Base-by-base conservation (phyloP, 352 stramenopile genomes). In the Pilasporangium apinafurcum region DNA sequence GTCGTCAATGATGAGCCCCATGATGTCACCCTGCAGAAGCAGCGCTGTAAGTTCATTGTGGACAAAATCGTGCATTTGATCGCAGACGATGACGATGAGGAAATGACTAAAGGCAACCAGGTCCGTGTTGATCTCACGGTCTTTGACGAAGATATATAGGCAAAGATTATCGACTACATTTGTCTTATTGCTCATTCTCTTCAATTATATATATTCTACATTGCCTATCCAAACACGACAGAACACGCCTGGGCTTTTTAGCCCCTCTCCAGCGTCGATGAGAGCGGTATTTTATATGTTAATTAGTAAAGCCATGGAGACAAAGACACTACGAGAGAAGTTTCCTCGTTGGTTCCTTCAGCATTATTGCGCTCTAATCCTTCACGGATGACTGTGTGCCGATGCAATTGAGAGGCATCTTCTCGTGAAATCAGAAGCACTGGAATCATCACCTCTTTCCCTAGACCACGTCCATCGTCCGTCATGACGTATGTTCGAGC, bases 61-160 rank as follows among this genome's bases (percentile, higher is more conserved):
- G 62, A 78, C 57, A 90, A 90, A 56, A 68, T 90, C 33, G 71
- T 90, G 3, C 63, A 87, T 46, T 50, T 83, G 21, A 79, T 90
- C 32, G 62, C 74, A 8, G 78, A 90, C 31, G 78, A 90, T 24
- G 74, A 87, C 43, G 74, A 86, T 35, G 56, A 58, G 18, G 67
- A 72, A 35, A 53, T 89, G 17, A 52, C 63, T 26, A 83, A 85
- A 55, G 77, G 77, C 42, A 89, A 89, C 62, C 73, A 89, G 51
- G 66, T 89, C 47, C 75, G 75, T 40, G 71, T 86, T 18, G 77
- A 89, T 41, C 69, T 89, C 44, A 89, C 73, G 8, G 71, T 89
- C 6, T 89, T 86, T 50, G 73, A 86, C 36, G 67, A 89, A 37
- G 77, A 89, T 37, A 61, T 73, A 17, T 83, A 66, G 41, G 30